phyloP scores from a whole-genome alignment of 1,139 yeast species.

The Taiozyma sp. region DNA sequence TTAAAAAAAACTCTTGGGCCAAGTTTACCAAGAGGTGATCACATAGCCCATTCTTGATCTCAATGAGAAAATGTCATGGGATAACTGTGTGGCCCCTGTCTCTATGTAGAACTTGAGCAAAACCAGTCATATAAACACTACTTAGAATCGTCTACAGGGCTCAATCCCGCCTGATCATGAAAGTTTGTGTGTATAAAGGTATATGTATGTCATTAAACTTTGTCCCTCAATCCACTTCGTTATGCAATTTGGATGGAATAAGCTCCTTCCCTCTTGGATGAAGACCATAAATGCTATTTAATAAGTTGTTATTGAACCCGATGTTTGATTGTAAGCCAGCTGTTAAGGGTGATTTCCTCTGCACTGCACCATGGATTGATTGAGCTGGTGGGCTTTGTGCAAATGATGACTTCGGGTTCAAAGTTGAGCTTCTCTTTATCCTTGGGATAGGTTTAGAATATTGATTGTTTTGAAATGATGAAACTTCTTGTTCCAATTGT shows the following conservation, averaged over 20 bases:
- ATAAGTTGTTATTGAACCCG: conserved; percentile 18
- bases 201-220: not conserved
- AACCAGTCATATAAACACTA: no score
- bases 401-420: not conserved
- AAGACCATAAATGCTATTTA: conserved; percentile 22
- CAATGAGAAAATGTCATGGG: no score
- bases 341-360: conserved; percentile 8
- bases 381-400: not conserved
- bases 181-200: not conserved
- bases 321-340: conserved; percentile 8
- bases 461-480: conserved; percentile 5
- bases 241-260: conserved; percentile 11
- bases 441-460: conserved; percentile 1
- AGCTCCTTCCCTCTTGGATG: conserved; percentile 11
- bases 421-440: conserved; percentile 1
- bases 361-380: conserved; percentile 7
- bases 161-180: not conserved
- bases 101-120: no score
- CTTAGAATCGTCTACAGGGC: not conserved
- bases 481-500: conserved; percentile 26
- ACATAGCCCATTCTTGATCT: not conserved
- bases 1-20: not conserved
- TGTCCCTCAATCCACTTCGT: conserved; percentile 15
- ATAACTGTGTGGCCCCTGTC: no score
- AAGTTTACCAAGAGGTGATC: not conserved